Evolutionary conservation across 2,329 filamentous ascomycete species (phyloP), one percentile per base, ranked within the genome.

Genomic region (Fonsecaea pugnacius): DNA sequence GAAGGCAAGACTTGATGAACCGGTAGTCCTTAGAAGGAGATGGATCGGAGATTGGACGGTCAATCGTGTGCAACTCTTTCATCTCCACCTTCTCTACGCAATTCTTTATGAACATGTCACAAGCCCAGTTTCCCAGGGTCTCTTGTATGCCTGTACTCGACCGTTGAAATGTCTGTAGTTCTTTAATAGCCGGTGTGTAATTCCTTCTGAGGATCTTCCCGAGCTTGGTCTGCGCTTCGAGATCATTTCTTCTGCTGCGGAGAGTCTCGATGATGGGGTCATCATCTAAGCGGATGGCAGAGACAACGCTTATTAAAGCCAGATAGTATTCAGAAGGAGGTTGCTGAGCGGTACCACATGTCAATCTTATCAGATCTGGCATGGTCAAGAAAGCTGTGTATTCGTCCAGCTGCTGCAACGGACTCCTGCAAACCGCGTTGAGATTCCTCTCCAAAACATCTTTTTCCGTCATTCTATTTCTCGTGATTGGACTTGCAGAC

Each of bases 401-500:
- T 68, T 95, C 90, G 12, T 85, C 83, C 1, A 89, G 84, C 72
- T 93, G 85, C 1, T 83, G 71, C 2, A 84, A 88, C 0, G 92
- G 92, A 0, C 88, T 89, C 65, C 83, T 84, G 68, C 89, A 90
- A 35, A 85, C 79, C 0, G 91, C 85, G 73, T 92, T 83, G 50
- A 96, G 78, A 46, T 89, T 91, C 2, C 74, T 68, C 73, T 96
- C 92, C 6, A 96, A 83, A 4, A 75, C 73, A 54, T 81, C 82
- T 53, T 32, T 63, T 16, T 63, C 62, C 8, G 32, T 32, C 8
- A 43, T 52, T 14, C 61, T 67, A 12, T 62, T 67, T 32, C 56
- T 85, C 68, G 89, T 86, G 3, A 91, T 84, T 0, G 92, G 92
- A 66, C 90, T 96, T 0, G 92, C 92, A 6, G 89, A 93, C 27